Evolutionary conservation across 1,284 basidiomycete genomes (phyloP), one percentile per base, ranked within the genome.

Genomic region (Microbotryum scabiosae): DNA sequence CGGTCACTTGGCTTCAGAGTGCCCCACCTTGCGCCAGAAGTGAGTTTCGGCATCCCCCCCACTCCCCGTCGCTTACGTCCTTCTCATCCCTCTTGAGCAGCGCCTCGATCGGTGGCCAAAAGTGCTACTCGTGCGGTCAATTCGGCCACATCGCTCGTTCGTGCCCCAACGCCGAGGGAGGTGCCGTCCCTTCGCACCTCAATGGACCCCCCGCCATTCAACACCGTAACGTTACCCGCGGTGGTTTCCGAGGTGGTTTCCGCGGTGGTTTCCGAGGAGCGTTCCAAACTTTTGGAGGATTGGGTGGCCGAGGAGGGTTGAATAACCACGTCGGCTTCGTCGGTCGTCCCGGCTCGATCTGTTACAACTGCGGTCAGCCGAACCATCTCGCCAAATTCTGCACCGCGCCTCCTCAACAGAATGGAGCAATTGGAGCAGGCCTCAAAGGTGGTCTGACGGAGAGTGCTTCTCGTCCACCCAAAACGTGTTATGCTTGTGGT

Each of bases 361-460:
- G 87, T 71, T 88, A 86, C 74, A 82, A 85, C 55, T 89, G 87
- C 70, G 85, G 86, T 49, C 85, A 85, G 26, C 82, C 84, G 16
- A 90, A 90, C 74, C 87, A 90, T 72, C 83, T 87, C 79, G 86
- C 87, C 20, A 83, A 86, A 78, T 85, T 88, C 68, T 90, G 87
- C 70, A 82, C 87, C 68, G 87, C 87, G 61, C 76, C 86, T 52
- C 81, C 84, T 53, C 84, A 84, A 30, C 77, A 81, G n/a, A 78
- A 78, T 23, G 74, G 81, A 36, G 76, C 76, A 9, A 30, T 30
- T 16, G 36, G 36, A 2, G 36, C 1, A 30, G 30, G 7, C 8
- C 8, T 41, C 14, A 41, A 41, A 5, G 36, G 36, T 5, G 36
- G 36, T 12, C 12, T 41, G 3, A 2, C 4, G 30, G 30, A 9